A percentile compares a stretch with the other conserved stretches of the same genome.
Evolutionary conservation across 495 filamentous ascomycete genomes (phyloP).

Genomic region (Neurospora intermedia): DNA sequence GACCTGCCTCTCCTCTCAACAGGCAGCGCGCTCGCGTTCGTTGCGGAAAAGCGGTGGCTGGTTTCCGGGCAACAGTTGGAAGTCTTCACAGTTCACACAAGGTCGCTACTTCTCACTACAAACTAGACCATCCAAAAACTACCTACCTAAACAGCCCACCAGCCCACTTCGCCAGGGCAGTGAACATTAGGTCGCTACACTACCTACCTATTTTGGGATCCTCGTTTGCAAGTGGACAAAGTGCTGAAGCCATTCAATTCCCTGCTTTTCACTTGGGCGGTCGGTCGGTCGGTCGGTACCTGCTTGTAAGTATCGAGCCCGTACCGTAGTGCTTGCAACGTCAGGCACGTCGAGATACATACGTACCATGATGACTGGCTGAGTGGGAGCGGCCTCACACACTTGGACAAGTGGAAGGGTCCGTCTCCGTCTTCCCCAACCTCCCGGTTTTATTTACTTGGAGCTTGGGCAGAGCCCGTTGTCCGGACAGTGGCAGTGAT

Average conservation of each 20-base stretch:
- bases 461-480: conserved; percentile 8
- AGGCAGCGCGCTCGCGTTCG: background rate
- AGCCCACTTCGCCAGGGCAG: background rate
- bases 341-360: background rate
- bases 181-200: background rate
- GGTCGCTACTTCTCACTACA: background rate
- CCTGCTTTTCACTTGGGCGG: background rate
- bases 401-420: background rate
- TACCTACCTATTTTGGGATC: background rate
- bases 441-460: conserved; percentile 26
- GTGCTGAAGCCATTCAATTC: background rate
- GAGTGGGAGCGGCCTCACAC: conserved; percentile 3
- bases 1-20: background rate
- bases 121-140: background rate
- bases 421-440: conserved; percentile 16
- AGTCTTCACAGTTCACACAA: too few species aligned
- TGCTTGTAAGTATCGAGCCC: background rate
- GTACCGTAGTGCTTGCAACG: background rate
- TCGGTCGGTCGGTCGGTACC: background rate
- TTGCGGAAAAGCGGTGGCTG: background rate
- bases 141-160: background rate
- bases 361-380: conserved; percentile 8
- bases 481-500: conserved; percentile 12
- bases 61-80: background rate
- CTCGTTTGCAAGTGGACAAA: background rate